Conservation (phyloP, 2,329 filamentous ascomycete genomes). For the Lachnellula suecica region DNA sequence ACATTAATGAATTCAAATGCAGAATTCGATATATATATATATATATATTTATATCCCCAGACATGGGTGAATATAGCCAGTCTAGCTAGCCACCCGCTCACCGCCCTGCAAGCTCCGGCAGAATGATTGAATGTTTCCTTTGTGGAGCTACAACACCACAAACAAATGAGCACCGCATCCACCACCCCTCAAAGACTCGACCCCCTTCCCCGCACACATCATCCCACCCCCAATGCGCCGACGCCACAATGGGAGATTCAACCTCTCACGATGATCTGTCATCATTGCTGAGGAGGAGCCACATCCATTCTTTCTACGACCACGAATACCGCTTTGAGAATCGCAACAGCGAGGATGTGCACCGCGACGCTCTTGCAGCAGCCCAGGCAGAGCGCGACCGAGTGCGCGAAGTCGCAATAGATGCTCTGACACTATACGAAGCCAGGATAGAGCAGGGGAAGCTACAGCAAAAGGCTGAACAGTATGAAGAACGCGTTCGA, state of each 20-base stretch:
- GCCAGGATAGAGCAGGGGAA: slow-evolving; percentile 39
- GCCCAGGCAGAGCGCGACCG: slow-evolving; percentile 67
- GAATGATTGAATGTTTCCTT: background rate
- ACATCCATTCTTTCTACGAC: slow-evolving; percentile 4
- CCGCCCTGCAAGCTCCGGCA: background rate
- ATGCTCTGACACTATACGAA: slow-evolving; percentile 48
- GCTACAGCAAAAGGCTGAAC: slow-evolving; percentile 14
- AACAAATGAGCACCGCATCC: background rate
- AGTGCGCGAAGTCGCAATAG: slow-evolving; percentile 53
- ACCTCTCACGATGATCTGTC: slow-evolving; percentile 5
- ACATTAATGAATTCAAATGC: too few species aligned
- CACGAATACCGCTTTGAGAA: slow-evolving; percentile 13
- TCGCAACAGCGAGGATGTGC: slow-evolving; percentile 22
- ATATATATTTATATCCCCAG: too few species aligned
- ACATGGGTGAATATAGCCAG: too few species aligned
- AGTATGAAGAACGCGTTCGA: slow-evolving; percentile 25
- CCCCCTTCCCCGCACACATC: background rate
- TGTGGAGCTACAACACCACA: background rate
- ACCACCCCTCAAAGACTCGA: background rate
- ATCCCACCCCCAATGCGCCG: background rate
- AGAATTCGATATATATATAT: too few species aligned
- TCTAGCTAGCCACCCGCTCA: background rate
- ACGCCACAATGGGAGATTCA: background rate
- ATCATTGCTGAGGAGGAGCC: slow-evolving; percentile 7
- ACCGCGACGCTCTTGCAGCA: slow-evolving; percentile 58